Percentiles rank a stretch among this genome's conserved stretches.
These are phyloP conservation scores for Mycena pura DNA, from an alignment of 768 basidiomycete species.

Conservation along the genomic window DNA sequence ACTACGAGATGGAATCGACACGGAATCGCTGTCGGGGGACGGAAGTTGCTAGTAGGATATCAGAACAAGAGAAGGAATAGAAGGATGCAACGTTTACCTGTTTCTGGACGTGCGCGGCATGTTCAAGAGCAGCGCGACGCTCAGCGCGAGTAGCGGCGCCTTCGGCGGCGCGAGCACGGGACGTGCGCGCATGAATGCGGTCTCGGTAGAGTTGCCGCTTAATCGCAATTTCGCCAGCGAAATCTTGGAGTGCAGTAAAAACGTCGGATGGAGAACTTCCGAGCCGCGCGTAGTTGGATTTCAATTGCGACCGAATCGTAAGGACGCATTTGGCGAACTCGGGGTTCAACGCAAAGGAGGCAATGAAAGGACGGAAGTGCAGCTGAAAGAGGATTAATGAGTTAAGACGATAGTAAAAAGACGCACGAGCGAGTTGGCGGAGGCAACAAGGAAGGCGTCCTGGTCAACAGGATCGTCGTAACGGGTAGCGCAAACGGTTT, in stretches of 20 bases:
- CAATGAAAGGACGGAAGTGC: background rate
- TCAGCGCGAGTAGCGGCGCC: background rate
- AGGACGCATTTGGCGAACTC: background rate
- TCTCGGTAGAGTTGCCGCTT: background rate
- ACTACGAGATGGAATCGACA: conserved; percentile 2
- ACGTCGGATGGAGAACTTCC: background rate
- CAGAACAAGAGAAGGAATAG: too few species aligned
- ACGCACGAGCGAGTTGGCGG: background rate
- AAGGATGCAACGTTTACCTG: too few species aligned
- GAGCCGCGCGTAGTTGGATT: background rate
- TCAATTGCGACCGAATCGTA: background rate
- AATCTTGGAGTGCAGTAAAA: background rate
- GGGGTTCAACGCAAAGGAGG: background rate
- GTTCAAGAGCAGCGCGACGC: background rate
- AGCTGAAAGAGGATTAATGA: background rate
- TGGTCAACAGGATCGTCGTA: conserved; percentile 15
- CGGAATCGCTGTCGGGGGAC: background rate
- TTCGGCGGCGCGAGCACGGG: background rate
- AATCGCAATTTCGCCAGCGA: conserved; percentile 2
- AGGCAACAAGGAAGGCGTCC: conserved; percentile 3
- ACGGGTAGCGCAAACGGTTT: background rate
- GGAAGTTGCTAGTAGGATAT: too few species aligned
- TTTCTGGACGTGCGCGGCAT: too few species aligned
- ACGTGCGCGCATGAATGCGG: background rate
- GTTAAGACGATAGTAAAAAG: background rate